Base-by-base conservation (phyloP, 169 alveolate species). In the Plasmodium gaboni region DNA sequence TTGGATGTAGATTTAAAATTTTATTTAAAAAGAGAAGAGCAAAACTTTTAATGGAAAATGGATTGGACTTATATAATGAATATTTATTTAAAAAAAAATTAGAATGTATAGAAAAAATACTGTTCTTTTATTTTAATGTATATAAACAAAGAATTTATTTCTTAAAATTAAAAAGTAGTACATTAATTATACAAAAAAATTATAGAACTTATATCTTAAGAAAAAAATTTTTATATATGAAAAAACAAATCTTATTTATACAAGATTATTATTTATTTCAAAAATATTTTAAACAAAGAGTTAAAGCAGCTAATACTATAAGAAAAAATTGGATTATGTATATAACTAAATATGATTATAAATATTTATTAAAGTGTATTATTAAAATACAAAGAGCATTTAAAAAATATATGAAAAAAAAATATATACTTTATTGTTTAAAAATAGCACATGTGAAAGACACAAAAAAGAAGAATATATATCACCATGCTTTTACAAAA, bases 1-100 rank as follows among this genome's bases (percentile, higher is more conserved):
- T 19, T n/a, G 91, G 91, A 68, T 83, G 91, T n/a, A 53, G 91
- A 61, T 38, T 83, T 53, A 83, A 83, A 69, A 69, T 83, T 15
- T 60, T 83, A 42, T 68, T 83, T 68, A 83, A 83, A 83, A 83
- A 69, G 73, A 17, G 42, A 63, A 69, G 91, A 68, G 72, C 74
- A 24, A 83, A 83, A 59, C 57, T 12, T 19, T n/a, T 83, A 51
- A 83, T 83, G 85, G 85, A 83, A 24, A 19, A 17, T 8, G 91
- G 91, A 15, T 61, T 83, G 53, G 24, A 69, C 19, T 53, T 68
- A 22, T 83, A 83, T 55, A 83, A 83, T 59, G 19, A 67, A 42
- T 83, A 68, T 57, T 70, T 83, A 22, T 61, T 57, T 57, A 61
- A 83, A 50, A 63, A 83, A 32, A 53, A 83, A 51, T 46, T 17